phyloP scores from a whole-genome alignment of 495 filamentous ascomycete genomes.

The Staphylotrichum tortipilum region DNA sequence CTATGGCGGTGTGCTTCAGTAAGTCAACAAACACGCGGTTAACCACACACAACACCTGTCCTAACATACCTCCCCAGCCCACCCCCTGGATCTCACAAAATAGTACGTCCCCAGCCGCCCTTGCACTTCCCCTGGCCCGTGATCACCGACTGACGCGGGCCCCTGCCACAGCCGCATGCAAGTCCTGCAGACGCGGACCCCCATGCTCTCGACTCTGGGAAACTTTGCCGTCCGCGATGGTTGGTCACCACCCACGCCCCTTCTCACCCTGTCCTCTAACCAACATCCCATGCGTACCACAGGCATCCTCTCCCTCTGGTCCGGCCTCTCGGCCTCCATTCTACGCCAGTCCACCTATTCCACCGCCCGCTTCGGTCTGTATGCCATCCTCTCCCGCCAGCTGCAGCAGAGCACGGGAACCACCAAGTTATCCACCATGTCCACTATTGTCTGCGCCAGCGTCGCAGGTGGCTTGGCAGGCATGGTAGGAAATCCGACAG shows the following conservation, averaged over 20 bases:
- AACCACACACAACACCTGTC: neutral
- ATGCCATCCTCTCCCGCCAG: constrained; percentile 23
- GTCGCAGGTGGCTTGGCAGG: constrained; percentile 63
- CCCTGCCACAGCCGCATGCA: constrained; percentile 28
- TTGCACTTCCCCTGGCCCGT: neutral
- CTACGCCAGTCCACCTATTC: constrained; percentile 35
- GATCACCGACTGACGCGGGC: neutral
- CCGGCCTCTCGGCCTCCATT: constrained; percentile 31
- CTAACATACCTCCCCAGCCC: constrained; percentile 16
- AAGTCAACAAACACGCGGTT: constrained; percentile 8
- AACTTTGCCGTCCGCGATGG: constrained; percentile 31
- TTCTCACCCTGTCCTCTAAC: neutral
- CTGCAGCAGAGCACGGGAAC: constrained; percentile 15
- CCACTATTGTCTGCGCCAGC: constrained; percentile 27
- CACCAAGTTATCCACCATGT: constrained; percentile 16
- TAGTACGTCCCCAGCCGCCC: constrained; percentile 21
- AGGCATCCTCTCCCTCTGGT: constrained; percentile 32
- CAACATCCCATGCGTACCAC: neutral
- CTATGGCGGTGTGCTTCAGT: constrained; percentile 36
- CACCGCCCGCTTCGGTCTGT: constrained; percentile 32
- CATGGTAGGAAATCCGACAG: constrained; percentile 70
- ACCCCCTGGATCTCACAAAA: constrained; percentile 34
- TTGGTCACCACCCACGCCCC: constrained; percentile 4
- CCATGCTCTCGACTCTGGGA: constrained; percentile 28
- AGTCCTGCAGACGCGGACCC: constrained; percentile 25